Evolutionary conservation across 768 basidiomycete species (phyloP).

Genomic region (Russula griseocarnosa): DNA sequence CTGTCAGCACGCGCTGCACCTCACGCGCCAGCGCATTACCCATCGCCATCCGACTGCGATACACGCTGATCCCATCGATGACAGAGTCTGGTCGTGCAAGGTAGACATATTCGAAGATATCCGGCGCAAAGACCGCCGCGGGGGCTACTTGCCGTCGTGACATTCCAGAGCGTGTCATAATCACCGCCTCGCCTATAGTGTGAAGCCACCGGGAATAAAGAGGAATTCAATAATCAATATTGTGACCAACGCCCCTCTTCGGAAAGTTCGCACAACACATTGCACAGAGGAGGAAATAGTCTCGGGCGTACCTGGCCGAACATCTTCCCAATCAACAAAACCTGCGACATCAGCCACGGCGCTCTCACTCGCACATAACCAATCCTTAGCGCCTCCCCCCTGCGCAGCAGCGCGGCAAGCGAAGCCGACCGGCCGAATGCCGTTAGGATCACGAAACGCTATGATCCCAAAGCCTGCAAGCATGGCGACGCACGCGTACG

Average conservation of each 20-base stretch:
- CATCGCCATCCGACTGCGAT: conserved; percentile 99
- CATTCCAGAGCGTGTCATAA: conserved; percentile 81
- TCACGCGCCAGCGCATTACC: conserved; percentile 91
- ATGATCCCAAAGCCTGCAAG: conserved; percentile 97
- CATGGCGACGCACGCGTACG: conserved; percentile 98
- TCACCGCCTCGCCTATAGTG: conserved; percentile 81
- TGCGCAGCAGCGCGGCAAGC: conserved; percentile 51
- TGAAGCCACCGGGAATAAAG: background rate
- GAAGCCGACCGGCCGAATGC: conserved; percentile 90
- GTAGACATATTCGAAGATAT: conserved; percentile 99
- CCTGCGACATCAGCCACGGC: conserved; percentile 94
- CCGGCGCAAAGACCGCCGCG: conserved; percentile 80
- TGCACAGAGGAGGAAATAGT: conserved; percentile 3
- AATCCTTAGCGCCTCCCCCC: conserved; percentile 64
- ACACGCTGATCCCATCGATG: conserved; percentile 94
- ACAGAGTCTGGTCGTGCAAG: conserved; percentile 98
- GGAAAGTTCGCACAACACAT: background rate
- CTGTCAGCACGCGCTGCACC: conserved; percentile 67
- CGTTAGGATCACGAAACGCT: conserved; percentile 96
- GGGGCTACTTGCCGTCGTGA: conserved; percentile 69
- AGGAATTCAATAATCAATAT: background rate
- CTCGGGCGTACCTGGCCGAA: conserved; percentile 68
- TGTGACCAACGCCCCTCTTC: background rate
- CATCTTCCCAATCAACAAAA: conserved; percentile 90
- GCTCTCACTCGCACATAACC: conserved; percentile 91